Base-by-base conservation (phyloP, 768 basidiomycete genomes). In the Auricularia cornea region DNA sequence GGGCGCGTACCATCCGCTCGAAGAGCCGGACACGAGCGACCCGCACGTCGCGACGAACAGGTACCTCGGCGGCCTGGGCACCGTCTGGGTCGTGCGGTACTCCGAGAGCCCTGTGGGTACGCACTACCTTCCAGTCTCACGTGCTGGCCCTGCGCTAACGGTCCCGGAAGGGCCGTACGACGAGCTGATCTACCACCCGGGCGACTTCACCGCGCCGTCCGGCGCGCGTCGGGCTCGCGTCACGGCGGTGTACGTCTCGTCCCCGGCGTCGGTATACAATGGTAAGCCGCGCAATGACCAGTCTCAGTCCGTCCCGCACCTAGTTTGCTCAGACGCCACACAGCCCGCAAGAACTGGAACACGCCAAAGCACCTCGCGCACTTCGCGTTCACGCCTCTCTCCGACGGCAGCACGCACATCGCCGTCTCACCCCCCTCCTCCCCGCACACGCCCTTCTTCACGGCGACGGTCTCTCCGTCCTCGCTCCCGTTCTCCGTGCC, bases 291-390 rank as follows among this genome's bases (percentile, higher is more conserved):
- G n/a, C n/a, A n/a, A 16, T 26, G 12, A 31, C 32, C 30, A 57
- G 14, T 26, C n/a, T 31, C 12, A 0, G n/a, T 16, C n/a, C 20
- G n/a, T 28, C 29, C 26, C 26, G 14, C 35, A 38, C 35, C 10
- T 8, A 38, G 20, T 20, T 16, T 31, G 26, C 29, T 31, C 5
- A 16, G n/a, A 20, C 51, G 11, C 18, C 26, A 8, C 23, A 8
- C 62, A 65, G 64, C 63, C 14, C 65, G 66, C 20, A 54, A 33
- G 10, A 66, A 64, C 57, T 66, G 66, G 66, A 66, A 66, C 40
- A 59, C 59, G n/a, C 54, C 64, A 14, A 66, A 66, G 51, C 64
- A 66, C 23, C 59, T 62, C 29, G 66, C 66, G 8, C 48, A 52
- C 32, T 66, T 66, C 51, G 56, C 32, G 33, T 66, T 66, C 63